Evolutionary conservation across 2,329 filamentous ascomycete species (phyloP).

Genomic region (Pseudocercospora cruenta): DNA sequence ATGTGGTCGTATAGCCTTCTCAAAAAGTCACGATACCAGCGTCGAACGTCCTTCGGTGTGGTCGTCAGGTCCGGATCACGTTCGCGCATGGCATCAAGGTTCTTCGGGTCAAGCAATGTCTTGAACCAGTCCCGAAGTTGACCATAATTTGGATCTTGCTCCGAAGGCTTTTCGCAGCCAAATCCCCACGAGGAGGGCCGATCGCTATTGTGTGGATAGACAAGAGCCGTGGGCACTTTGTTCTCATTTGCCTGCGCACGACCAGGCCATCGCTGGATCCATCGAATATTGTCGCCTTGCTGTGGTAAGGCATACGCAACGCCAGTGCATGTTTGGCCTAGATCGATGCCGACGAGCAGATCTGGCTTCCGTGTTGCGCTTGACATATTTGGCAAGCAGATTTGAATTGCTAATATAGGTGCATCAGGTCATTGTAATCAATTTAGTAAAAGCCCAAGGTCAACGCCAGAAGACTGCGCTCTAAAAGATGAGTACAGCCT

Average conservation of each 20-base stretch:
- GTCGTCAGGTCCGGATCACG: constrained; percentile 3
- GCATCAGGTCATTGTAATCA: neutral
- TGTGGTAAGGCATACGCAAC: constrained; percentile 6
- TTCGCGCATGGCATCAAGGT: constrained; percentile 16
- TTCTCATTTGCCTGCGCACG: constrained; percentile 16
- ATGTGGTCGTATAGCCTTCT: constrained; percentile 17
- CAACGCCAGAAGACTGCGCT: neutral
- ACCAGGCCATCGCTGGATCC: constrained; percentile 27
- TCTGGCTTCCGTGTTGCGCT: neutral
- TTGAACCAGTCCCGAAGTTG: constrained; percentile 21
- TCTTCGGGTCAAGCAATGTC: constrained; percentile 7
- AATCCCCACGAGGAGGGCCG: constrained; percentile 20
- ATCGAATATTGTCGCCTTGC: constrained; percentile 6
- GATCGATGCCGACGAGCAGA: neutral
- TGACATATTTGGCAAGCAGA: neutral
- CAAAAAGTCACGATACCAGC: constrained; percentile 25
- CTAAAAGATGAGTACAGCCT: neutral
- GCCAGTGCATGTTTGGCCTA: constrained; percentile 5
- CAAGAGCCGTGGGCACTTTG: constrained; percentile 22
- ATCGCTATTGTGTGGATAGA: constrained; percentile 2
- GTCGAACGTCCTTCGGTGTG: constrained; percentile 14
- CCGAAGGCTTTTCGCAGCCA: constrained; percentile 13
- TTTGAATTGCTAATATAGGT: neutral
- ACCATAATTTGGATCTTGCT: constrained; percentile 8
- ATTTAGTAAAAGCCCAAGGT: neutral